phyloP scores from a whole-genome alignment of 2,329 filamentous ascomycete species.

The Pleomassaria siparia region DNA sequence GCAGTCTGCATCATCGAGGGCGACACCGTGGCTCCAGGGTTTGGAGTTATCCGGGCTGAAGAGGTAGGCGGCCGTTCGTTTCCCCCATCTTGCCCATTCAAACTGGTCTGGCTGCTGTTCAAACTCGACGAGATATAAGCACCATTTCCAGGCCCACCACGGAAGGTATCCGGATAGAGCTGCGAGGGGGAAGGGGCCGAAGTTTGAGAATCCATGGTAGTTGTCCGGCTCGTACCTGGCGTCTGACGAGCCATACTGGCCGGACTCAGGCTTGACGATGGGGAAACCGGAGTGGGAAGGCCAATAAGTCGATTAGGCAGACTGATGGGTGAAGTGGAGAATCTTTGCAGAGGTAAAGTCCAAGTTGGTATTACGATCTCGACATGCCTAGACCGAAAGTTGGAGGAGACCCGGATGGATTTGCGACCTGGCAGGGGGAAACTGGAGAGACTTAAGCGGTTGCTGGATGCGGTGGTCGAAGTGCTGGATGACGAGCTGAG shows the following conservation, averaged over 20 bases:
- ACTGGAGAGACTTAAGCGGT: constrained; percentile 30
- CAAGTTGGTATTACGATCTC: constrained; percentile 52
- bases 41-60: constrained; percentile 40
- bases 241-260: constrained; percentile 47
- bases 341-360: constrained; percentile 45
- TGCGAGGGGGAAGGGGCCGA: constrained; percentile 48
- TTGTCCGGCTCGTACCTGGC: constrained; percentile 47
- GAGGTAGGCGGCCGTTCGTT: constrained; percentile 37
- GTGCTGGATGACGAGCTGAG: constrained; percentile 37
- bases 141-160: constrained; percentile 37
- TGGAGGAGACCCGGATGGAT: constrained; percentile 33
- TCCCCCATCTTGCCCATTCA: constrained; percentile 46
- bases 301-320: constrained; percentile 22
- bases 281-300: constrained; percentile 17
- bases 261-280: constrained; percentile 29
- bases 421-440: constrained; percentile 31
- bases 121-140: constrained; percentile 44
- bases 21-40: constrained; percentile 50
- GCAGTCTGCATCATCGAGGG: constrained; percentile 40
- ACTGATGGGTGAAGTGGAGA: constrained; percentile 37
- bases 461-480: constrained; percentile 32
- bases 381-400: constrained; percentile 48
- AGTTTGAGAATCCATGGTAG: constrained; percentile 51
- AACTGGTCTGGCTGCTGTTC: constrained; percentile 51
- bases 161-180: constrained; percentile 38